Evolutionary conservation across 2,329 filamentous ascomycete genomes (phyloP).

Genomic region (Lasiodiplodia theobromae): DNA sequence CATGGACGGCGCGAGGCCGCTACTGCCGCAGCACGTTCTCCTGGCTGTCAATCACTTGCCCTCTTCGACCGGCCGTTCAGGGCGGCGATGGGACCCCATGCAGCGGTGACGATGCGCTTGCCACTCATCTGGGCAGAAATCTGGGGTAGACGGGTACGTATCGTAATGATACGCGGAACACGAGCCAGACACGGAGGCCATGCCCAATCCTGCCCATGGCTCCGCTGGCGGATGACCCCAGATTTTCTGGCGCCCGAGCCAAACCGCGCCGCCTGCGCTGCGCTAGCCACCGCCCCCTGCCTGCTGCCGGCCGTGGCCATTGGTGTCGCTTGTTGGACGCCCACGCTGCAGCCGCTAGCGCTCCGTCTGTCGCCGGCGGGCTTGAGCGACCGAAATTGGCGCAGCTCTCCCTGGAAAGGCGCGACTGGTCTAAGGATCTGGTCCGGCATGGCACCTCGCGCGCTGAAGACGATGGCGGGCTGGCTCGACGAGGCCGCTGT

Average conservation of each 20-base stretch:
- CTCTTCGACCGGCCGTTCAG: background rate
- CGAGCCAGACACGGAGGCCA: slow-evolving; percentile 16
- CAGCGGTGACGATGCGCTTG: slow-evolving; percentile 15
- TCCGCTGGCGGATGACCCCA: slow-evolving; percentile 26
- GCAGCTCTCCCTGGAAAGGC: slow-evolving; percentile 19
- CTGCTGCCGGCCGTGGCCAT: slow-evolving; percentile 11
- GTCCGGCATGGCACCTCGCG: slow-evolving; percentile 19
- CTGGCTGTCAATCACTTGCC: slow-evolving; percentile 24
- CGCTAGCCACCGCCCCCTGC: slow-evolving; percentile 5
- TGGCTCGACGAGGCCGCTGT: background rate
- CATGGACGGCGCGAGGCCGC: slow-evolving; percentile 18
- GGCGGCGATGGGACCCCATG: slow-evolving; percentile 20
- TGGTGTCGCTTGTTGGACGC: slow-evolving; percentile 20
- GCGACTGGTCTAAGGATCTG: slow-evolving; percentile 20
- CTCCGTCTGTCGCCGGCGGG: slow-evolving; percentile 23
- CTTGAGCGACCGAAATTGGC: slow-evolving; percentile 23
- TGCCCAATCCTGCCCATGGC: slow-evolving; percentile 23
- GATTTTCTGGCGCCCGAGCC: slow-evolving; percentile 19
- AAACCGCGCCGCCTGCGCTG: slow-evolving; percentile 5
- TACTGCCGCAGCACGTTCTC: slow-evolving; percentile 25
- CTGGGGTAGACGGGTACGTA: slow-evolving; percentile 28
- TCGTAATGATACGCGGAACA: slow-evolving; percentile 25
- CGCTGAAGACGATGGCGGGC: background rate
- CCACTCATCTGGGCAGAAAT: slow-evolving; percentile 20
- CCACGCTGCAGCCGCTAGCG: slow-evolving; percentile 23